A percentile compares a stretch with the other conserved stretches of the same genome.
Conservation (phyloP, 148 eudicot species). For the Arbutus unedo region DNA sequence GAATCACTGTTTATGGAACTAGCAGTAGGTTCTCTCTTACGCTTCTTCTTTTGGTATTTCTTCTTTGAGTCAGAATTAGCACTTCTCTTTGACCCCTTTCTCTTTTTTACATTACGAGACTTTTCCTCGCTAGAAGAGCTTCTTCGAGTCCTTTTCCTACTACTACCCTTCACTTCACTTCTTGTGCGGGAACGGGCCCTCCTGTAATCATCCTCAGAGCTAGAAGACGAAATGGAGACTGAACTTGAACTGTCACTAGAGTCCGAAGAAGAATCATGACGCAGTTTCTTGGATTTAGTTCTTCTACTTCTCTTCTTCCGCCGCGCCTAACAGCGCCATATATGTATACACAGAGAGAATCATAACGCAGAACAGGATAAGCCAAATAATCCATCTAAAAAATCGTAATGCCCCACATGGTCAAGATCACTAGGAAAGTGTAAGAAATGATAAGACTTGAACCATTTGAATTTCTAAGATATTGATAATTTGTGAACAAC, state of each 20-base stretch:
- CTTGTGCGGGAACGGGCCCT: slow-evolving; percentile 44
- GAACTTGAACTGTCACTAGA: slow-evolving; percentile 47
- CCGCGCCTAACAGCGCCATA: slow-evolving; percentile 36
- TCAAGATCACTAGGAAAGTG: not conserved
- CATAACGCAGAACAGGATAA: not conserved
- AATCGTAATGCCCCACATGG: not conserved
- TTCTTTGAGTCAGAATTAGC: slow-evolving; percentile 35
- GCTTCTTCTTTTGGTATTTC: slow-evolving; percentile 46
- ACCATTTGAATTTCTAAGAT: not conserved
- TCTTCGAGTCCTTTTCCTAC: slow-evolving; percentile 46
- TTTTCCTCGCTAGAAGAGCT: slow-evolving; percentile 29
- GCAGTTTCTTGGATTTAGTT: slow-evolving; percentile 53
- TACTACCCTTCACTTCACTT: slow-evolving; percentile 33
- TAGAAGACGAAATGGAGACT: slow-evolving; percentile 29
- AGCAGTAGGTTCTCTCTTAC: slow-evolving; percentile 47
- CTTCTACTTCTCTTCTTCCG: slow-evolving; percentile 54
- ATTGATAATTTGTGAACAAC: not conserved
- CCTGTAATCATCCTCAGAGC: slow-evolving; percentile 36
- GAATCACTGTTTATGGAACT: slow-evolving; percentile 52
- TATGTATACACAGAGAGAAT: slow-evolving; percentile 13
- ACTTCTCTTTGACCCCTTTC: slow-evolving; percentile 43
- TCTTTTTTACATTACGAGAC: slow-evolving; percentile 39
- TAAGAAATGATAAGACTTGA: not conserved
- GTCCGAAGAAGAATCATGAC: slow-evolving; percentile 38
- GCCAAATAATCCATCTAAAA: not conserved